phyloP scores from a whole-genome alignment of 768 basidiomycete species.

The Lactarius quietus region DNA sequence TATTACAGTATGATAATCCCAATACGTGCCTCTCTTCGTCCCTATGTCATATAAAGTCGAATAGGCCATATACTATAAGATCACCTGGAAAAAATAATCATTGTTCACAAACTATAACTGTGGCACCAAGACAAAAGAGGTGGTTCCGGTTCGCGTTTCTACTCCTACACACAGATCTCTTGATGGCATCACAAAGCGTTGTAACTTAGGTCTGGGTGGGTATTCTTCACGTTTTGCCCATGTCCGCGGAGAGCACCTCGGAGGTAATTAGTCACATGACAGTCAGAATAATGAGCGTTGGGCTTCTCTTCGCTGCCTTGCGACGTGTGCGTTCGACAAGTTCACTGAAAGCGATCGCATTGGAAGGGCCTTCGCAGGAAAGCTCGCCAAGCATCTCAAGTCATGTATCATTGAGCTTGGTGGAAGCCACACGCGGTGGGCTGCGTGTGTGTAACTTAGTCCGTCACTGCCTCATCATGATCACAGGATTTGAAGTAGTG shows the following conservation, averaged over 20 bases:
- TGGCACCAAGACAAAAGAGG: no score
- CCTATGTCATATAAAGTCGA: not conserved
- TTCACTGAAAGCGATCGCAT: constrained; percentile 58
- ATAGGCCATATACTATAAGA: no score
- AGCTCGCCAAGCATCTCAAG: constrained; percentile 54
- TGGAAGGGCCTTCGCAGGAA: constrained; percentile 49
- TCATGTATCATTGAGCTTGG: constrained; percentile 55
- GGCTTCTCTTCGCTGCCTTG: not conserved
- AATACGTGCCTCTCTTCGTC: not conserved
- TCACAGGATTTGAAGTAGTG: not conserved
- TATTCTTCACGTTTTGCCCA: constrained; percentile 53
- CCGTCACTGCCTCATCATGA: not conserved
- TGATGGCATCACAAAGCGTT: no score
- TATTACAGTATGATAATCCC: no score
- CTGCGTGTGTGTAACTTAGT: no score
- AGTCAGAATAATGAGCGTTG: constrained; percentile 41
- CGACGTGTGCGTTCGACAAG: constrained; percentile 30
- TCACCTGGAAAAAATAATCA: no score
- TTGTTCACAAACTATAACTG: no score
- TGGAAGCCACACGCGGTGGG: constrained; percentile 52
- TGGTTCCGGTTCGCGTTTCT: no score
- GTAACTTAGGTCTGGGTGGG: no score
- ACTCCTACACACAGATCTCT: no score
- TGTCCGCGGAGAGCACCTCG: constrained; percentile 42
- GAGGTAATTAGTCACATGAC: constrained; percentile 54